Evolutionary conservation across 2,329 filamentous ascomycete species (phyloP).

Genomic region (Chaetomium sp.): DNA sequence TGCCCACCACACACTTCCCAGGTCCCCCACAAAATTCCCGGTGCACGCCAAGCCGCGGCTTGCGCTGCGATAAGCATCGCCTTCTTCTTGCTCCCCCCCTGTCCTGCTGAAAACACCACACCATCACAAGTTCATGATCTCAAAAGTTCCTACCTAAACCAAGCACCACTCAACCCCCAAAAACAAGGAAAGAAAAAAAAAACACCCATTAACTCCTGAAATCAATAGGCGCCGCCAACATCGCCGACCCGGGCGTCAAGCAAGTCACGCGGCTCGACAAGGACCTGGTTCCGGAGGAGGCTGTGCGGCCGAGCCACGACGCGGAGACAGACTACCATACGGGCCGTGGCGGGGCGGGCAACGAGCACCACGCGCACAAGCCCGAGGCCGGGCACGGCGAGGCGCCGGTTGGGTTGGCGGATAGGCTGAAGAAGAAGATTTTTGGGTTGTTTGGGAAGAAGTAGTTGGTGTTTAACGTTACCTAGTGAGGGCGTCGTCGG

Average conservation of each 20-base stretch:
- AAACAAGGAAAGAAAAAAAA: not conserved
- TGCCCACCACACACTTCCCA: too few species aligned
- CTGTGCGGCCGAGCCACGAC: slow-evolving; percentile 43
- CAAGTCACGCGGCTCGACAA: slow-evolving; percentile 40
- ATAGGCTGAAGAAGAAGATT: slow-evolving; percentile 53
- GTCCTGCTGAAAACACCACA: not conserved
- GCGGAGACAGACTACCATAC: slow-evolving; percentile 45
- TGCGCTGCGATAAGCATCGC: not conserved
- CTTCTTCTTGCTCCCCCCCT: not conserved
- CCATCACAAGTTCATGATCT: not conserved
- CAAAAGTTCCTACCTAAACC: not conserved
- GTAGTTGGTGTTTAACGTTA: not conserved
- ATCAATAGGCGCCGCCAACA: slow-evolving; percentile 49
- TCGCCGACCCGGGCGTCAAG: slow-evolving; percentile 42
- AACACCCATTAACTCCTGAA: too few species aligned
- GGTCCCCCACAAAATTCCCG: not conserved
- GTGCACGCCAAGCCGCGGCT: slow-evolving; percentile 1
- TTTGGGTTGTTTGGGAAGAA: slow-evolving; percentile 31
- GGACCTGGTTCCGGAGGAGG: slow-evolving; percentile 47
- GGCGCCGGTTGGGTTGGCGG: slow-evolving; percentile 38
- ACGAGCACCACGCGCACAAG: slow-evolving; percentile 37
- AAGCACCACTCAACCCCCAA: not conserved
- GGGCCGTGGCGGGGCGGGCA: slow-evolving; percentile 55
- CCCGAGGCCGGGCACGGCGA: slow-evolving; percentile 16
- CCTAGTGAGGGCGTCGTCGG: not conserved